Base-by-base conservation (phyloP, 176 grass and related monocot species). In the Aegilops bicornis region DNA sequence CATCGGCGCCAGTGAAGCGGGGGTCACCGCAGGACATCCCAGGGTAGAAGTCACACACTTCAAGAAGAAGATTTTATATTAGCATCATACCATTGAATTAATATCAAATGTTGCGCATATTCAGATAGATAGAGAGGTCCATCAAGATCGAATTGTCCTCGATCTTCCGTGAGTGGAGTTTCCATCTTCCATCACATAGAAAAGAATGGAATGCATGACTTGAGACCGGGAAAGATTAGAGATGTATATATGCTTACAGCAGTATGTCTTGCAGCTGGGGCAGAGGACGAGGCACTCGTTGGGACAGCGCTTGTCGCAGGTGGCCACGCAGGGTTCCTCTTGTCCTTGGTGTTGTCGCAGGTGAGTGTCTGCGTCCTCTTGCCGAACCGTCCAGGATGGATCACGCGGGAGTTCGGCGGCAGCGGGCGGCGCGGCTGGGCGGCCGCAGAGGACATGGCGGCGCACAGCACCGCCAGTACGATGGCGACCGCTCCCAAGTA, bases 1-100 rank as follows among this genome's bases (percentile, higher is more conserved):
- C 89, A 48, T 91, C 89, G 8, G 64, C 92, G 24, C 89, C 89
- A 10, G 83, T 91, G 89, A 94, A 94, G 23, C 86, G 89, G 0
- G 86, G 92, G 42, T 91, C 92, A 25, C 92, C 83, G 69, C 92
- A 93, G 22, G 87, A 83, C 20, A 69, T 56, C 54, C 87, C 87
- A 7, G 87, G 66, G 75, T 84, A 89, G 81, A 89, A 84, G 66
- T 89, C 87, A 12, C 87, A 89, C 81, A 89, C 86, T 83, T 58
- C 54, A 58, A 56, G 14, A 47, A 47, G 48, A 58, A 58, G 17
- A 8, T 58, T 58, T 58, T 42, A 7, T 36, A 36, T 36, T 36
- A 36, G 35, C 8, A 36, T 36, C 35, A 7, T 43, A 40, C 8
- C 39, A 40, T 40, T 40, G 39, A 10, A 40, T 40, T 40, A 40